Conservation (phyloP, 208 protist genomes). For the Trypanosoma avium region DNA sequence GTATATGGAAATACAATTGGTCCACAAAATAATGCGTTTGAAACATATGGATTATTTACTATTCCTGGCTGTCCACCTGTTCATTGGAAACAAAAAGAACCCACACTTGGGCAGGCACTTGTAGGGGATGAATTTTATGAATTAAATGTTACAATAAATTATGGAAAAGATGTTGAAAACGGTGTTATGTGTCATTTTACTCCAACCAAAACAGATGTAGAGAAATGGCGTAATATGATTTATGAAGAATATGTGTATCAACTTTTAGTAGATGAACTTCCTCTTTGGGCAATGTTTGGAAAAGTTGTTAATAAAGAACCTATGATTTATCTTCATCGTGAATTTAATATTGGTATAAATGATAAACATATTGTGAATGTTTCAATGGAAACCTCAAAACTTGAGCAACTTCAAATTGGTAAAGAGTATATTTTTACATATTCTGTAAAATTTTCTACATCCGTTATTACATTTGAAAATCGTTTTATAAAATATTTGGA, state of each 20-base stretch:
- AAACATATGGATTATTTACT: constrained; percentile 92
- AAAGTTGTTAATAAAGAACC: constrained; percentile 9
- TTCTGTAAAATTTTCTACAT: constrained; percentile 64
- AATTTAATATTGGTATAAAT: constrained; percentile 78
- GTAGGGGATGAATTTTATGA: constrained; percentile 57
- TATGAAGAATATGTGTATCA: constrained; percentile 50
- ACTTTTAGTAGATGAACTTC: constrained; percentile 60
- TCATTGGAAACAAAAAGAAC: constrained; percentile 21
- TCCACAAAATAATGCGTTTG: constrained; percentile 93
- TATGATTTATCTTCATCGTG: constrained; percentile 88
- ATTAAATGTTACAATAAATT: constrained; percentile 52
- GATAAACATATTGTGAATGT: constrained; percentile 61
- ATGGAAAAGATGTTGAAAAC: constrained; percentile 22
- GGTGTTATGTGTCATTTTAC: constrained; percentile 43
- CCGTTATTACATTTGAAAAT: constrained; percentile 67
- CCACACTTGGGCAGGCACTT: constrained; percentile 81
- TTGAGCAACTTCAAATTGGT: constrained; percentile 18
- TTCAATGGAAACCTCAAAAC: constrained; percentile 46
- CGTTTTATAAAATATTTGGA: constrained; percentile 92
- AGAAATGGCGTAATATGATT: constrained; percentile 30
- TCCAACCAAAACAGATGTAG: constrained; percentile 12
- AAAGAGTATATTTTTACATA: constrained; percentile 86
- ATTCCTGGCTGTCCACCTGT: constrained; percentile 73
- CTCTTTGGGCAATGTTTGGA: constrained; percentile 49
- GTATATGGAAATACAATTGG: constrained; percentile 94